Evolutionary conservation across 345 rosid species (phyloP).

Genomic region (Populus deltoides): DNA sequence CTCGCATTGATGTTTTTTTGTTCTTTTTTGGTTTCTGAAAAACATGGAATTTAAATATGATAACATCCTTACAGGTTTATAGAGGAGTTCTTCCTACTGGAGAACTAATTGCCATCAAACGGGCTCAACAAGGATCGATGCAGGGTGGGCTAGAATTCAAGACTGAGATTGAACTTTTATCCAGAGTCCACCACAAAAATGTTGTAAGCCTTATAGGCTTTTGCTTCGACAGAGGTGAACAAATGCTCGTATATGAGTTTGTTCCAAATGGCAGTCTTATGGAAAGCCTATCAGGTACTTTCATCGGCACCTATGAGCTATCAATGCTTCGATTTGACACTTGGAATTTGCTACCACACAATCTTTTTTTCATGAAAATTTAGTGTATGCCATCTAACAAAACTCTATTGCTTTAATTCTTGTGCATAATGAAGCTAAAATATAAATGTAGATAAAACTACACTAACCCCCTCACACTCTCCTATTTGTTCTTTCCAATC

Average conservation of each 20-base stretch:
- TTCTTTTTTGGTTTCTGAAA: too few species aligned
- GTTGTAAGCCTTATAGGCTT: slow-evolving; percentile 27
- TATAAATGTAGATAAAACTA: background rate
- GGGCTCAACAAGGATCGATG: slow-evolving; percentile 29
- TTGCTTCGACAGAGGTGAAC: slow-evolving; percentile 30
- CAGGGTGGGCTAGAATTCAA: slow-evolving; percentile 30
- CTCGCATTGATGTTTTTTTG: background rate
- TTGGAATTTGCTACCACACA: background rate
- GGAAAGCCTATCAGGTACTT: slow-evolving; percentile 28
- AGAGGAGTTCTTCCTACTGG: slow-evolving; percentile 29
- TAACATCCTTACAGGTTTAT: slow-evolving; percentile 20
- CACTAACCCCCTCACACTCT: background rate
- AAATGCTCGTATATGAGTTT: slow-evolving; percentile 30
- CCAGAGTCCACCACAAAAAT: slow-evolving; percentile 35
- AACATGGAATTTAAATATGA: background rate
- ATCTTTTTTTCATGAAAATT: background rate
- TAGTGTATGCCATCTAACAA: background rate
- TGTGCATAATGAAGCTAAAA: background rate
- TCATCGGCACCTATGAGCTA: background rate
- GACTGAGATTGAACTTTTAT: slow-evolving; percentile 30
- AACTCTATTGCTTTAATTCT: background rate
- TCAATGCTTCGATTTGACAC: background rate
- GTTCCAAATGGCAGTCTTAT: slow-evolving; percentile 24
- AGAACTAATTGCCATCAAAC: slow-evolving; percentile 24
- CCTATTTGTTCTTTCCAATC: background rate